Percentiles rank a stretch among this genome's conserved stretches.
Conservation (phyloP, 2,329 filamentous ascomycete species). For the Colletotrichum falcatum region DNA sequence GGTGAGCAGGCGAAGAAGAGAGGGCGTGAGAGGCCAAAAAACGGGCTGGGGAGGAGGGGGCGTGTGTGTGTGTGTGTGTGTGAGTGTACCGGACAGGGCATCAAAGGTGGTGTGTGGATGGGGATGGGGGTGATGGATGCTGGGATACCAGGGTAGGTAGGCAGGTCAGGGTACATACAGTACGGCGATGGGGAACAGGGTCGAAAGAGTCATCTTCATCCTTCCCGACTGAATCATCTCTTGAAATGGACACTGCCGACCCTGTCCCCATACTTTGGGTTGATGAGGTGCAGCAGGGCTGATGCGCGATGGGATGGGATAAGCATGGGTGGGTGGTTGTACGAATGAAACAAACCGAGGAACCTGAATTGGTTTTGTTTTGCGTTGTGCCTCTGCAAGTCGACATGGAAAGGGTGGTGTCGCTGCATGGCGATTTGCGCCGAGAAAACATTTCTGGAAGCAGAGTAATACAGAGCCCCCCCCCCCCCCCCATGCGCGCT, state of each 20-base stretch:
- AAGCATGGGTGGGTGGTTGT: conserved; percentile 32
- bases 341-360: conserved; percentile 20
- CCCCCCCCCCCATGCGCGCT: neutral
- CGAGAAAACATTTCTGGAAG: conserved; percentile 17
- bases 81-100: conserved; percentile 17
- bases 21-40: conserved; percentile 43
- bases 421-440: conserved; percentile 30
- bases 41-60: conserved; percentile 44
- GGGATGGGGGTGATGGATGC: conserved; percentile 10
- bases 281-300: conserved; percentile 43
- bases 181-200: conserved; percentile 17
- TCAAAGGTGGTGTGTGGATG: conserved; percentile 16
- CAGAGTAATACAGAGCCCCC: conserved; percentile 2
- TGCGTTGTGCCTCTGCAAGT: conserved; percentile 17
- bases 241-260: conserved; percentile 40
- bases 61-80: conserved; percentile 20
- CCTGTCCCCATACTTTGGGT: conserved; percentile 36
- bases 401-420: conserved; percentile 9
- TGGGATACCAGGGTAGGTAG: conserved; percentile 6
- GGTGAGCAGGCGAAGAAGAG: conserved; percentile 30
- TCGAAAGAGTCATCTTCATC: conserved; percentile 41
- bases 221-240: conserved; percentile 33
- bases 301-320: conserved; percentile 40
- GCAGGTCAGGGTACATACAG: conserved; percentile 10
- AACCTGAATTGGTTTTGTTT: conserved; percentile 20